A percentile compares a stretch with the other conserved stretches of the same genome.
Evolutionary conservation across 768 basidiomycete genomes (phyloP).

Genomic region (Mycena polygramma): DNA sequence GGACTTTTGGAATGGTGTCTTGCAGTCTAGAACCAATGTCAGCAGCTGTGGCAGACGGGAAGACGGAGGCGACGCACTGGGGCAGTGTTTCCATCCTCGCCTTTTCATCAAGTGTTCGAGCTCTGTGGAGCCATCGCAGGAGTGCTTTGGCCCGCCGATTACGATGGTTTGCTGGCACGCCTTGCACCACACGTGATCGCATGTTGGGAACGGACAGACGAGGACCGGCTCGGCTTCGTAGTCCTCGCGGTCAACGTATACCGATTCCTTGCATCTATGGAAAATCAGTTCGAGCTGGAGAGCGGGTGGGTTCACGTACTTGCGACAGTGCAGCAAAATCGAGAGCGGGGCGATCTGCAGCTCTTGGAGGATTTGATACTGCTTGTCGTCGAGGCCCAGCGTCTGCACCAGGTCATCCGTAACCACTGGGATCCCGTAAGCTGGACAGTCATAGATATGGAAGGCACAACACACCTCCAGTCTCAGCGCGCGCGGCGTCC

Average conservation of each 20-base stretch:
- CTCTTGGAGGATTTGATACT: conserved; percentile 58
- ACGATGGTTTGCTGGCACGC: conserved; percentile 61
- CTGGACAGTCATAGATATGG: too few relatives aligned
- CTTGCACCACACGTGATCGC: conserved; percentile 72
- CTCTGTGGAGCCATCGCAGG: conserved; percentile 71
- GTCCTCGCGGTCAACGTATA: conserved; percentile 66
- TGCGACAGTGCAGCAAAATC: conserved; percentile 62
- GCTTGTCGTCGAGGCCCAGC: conserved; percentile 59
- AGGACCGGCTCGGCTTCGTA: conserved; percentile 55
- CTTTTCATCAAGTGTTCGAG: conserved; percentile 63
- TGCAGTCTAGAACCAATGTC: conserved; percentile 51
- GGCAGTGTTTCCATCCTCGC: conserved; percentile 75
- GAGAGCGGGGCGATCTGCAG: conserved; percentile 61
- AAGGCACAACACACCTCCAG: conserved; percentile 31
- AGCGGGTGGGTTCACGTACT: conserved; percentile 48
- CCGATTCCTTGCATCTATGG: conserved; percentile 63
- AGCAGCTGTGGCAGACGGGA: background rate
- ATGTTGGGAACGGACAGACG: conserved; percentile 62
- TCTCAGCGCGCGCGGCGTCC: conserved; percentile 49
- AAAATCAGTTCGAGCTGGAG: background rate
- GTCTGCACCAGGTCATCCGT: conserved; percentile 54
- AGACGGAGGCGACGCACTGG: conserved; percentile 50
- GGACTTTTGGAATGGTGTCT: conserved; percentile 63
- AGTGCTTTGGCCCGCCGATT: conserved; percentile 59
- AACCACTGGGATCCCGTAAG: conserved; percentile 52